phyloP scores from a whole-genome alignment of 1,284 basidiomycete species.

The Ustilago hordei region DNA sequence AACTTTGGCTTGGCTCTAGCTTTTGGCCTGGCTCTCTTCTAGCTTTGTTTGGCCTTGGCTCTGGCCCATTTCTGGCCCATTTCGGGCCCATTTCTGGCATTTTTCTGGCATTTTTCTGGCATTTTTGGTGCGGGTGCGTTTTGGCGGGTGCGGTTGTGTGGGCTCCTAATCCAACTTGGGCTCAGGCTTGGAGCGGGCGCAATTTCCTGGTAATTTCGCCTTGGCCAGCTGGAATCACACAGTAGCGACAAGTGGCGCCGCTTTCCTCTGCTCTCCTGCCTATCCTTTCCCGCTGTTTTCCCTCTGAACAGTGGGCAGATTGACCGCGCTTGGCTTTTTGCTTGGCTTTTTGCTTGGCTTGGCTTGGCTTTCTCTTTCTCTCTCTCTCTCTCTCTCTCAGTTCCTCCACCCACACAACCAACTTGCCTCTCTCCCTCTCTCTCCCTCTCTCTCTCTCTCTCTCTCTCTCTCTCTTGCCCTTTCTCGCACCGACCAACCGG shows the following conservation, averaged over 20 bases:
- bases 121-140: neutral
- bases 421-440: neutral
- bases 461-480: neutral
- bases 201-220: slow-evolving; percentile 6
- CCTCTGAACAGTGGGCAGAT: neutral
- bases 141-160: neutral
- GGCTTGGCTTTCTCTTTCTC: neutral
- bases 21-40: neutral
- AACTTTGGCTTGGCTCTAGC: neutral
- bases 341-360: neutral
- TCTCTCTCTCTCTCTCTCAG: neutral
- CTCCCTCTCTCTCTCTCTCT: too few relatives aligned
- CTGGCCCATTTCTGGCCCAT: neutral
- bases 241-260: neutral
- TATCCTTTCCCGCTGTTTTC: neutral
- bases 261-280: neutral
- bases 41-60: neutral
- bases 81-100: too few relatives aligned
- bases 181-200: neutral
- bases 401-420: neutral
- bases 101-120: neutral
- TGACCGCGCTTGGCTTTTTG: neutral
- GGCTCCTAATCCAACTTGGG: neutral
- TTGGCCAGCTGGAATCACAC: neutral
- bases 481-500: slow-evolving; percentile 45